Percentiles rank a stretch among this genome's conserved stretches.
phyloP scores from a whole-genome alignment of 2,329 filamentous ascomycete species.

The Ceratocystis eucalypticola region DNA sequence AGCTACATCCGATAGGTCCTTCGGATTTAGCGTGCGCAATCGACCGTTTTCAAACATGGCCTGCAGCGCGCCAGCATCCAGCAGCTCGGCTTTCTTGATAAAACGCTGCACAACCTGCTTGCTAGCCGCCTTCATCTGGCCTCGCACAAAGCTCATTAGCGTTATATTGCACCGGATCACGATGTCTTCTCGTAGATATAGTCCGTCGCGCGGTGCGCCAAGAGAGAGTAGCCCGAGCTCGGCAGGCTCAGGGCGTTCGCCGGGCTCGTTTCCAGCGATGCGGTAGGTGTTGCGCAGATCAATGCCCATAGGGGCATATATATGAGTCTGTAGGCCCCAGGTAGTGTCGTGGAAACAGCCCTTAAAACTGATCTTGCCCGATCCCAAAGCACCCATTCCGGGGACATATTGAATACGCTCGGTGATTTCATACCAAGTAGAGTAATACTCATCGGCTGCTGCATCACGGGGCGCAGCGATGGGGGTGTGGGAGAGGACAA shows the following conservation, averaged over 20 bases:
- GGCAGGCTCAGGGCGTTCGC: conserved; percentile 46
- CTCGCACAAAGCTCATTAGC: conserved; percentile 51
- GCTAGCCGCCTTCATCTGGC: conserved; percentile 51
- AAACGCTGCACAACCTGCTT: conserved; percentile 55
- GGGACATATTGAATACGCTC: conserved; percentile 56
- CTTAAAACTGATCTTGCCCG: conserved; percentile 53
- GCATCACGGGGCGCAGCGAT: conserved; percentile 55
- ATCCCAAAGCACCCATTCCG: conserved; percentile 50
- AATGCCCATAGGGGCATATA: conserved; percentile 53
- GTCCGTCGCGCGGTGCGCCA: conserved; percentile 47
- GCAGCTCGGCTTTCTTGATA: conserved; percentile 56
- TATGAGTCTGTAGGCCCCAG: conserved; percentile 58
- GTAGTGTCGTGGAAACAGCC: conserved; percentile 61
- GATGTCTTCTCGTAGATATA: conserved; percentile 57
- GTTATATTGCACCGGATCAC: conserved; percentile 57
- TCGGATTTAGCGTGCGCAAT: conserved; percentile 45
- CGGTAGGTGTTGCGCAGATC: conserved; percentile 56
- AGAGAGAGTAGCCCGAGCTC: conserved; percentile 48
- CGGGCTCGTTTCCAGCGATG: conserved; percentile 55
- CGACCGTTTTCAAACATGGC: conserved; percentile 55
- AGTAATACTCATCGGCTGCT: conserved; percentile 56
- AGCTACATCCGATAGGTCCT: conserved; percentile 32
- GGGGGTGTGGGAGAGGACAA: conserved; percentile 49
- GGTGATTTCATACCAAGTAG: conserved; percentile 60
- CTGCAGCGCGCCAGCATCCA: conserved; percentile 51